Evolutionary conservation across 2,329 filamentous ascomycete genomes (phyloP), one percentile per base, ranked within the genome.

Genomic region (Cercospora canescens): DNA sequence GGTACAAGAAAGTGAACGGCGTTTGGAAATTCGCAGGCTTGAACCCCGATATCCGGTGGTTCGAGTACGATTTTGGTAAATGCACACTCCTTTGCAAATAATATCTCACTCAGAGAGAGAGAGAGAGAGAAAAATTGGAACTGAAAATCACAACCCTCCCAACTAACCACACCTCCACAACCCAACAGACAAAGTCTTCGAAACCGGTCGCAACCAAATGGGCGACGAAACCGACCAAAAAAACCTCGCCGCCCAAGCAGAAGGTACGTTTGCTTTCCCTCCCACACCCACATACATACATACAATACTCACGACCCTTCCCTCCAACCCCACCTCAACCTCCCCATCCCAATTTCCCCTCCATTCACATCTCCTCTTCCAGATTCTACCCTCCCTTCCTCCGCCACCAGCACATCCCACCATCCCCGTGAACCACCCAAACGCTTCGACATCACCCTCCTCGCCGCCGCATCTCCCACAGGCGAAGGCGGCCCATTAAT

Each of bases 21-120:
- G 82, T 81, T 69, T 87, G 85, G 85, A 86, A 86, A 77, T 86
- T 86, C 77, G 85, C 85, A 0, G 85, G 85, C 2, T 73, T 87
- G 58, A 77, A 78, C 73, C 85, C 85, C 9, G 82, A 85, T 60
- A 85, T 86, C 68, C 73, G 84, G 65, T 87, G 85, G 85, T 79
- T 76, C 63, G 84, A 86, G 79, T 83, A 84, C 71, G 83, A 86
- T 72, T 84, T 85, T 72, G 84, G 60, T 56, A 62, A 5, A 48
- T n/a, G n/a, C n/a, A n/a, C n/a, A n/a, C n/a, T n/a, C n/a, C n/a
- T n/a, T n/a, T n/a, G n/a, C n/a, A n/a, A n/a, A n/a, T n/a, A n/a
- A n/a, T n/a, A n/a, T n/a, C n/a, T n/a, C n/a, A n/a, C n/a, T n/a
- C n/a, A n/a, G n/a, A n/a, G n/a, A n/a, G n/a, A n/a, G n/a, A n/a